phyloP scores from a whole-genome alignment of 129 eudicot species.

The Daucus carota region DH1_v3.0 NC_030381.2:36566001-36566500 shows the following conservation, averaged over 20 bases:
- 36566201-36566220: not conserved
- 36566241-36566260: constrained; percentile 10
- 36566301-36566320: constrained; percentile 11
- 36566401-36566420: not conserved
- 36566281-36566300: constrained; percentile 11
- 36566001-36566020: constrained; percentile 58
- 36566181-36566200: constrained; percentile 10
- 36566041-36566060: constrained; percentile 67
- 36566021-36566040: constrained; percentile 95
- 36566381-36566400: not conserved
- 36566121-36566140: constrained; percentile 34
- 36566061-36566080: constrained; percentile 73
- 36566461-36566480: no score
- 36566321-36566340: constrained; percentile 15
- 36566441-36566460: no score
- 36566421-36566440: not conserved
- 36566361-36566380: not conserved
- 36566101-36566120: constrained; percentile 46
- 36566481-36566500: no score
- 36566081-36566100: constrained; percentile 56
- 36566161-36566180: not conserved
- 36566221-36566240: constrained; percentile 10
- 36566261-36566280: constrained; percentile 10
- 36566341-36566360: not conserved
- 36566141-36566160: constrained; percentile 5